Conservation (phyloP, 768 basidiomycete genomes). For the Podaxis rugospora region DNA sequence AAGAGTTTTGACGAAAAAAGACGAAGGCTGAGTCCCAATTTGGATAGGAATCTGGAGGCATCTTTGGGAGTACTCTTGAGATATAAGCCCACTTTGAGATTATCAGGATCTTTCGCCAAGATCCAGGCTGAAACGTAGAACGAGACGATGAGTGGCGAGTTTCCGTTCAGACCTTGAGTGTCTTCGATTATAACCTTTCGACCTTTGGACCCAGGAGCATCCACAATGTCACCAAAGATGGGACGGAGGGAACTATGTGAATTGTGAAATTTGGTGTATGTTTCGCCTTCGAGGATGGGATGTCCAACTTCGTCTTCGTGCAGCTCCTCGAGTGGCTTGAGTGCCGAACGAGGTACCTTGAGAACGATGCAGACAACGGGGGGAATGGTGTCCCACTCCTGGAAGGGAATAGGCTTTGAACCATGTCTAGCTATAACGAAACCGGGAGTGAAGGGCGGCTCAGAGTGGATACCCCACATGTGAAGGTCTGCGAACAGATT, state of each 20-base stretch:
- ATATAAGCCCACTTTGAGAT: constrained; percentile 22
- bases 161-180: constrained; percentile 25
- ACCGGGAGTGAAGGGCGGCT: neutral
- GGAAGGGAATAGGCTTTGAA: constrained; percentile 15
- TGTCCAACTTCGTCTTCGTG: constrained; percentile 21
- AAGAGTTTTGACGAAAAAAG: constrained; percentile 25
- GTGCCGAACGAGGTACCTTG: constrained; percentile 26
- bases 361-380: constrained; percentile 30
- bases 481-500: constrained; percentile 44
- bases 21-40: constrained; percentile 22
- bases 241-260: constrained; percentile 29
- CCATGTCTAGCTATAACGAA: constrained; percentile 13
- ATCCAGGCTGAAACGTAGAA: constrained; percentile 30
- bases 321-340: constrained; percentile 22
- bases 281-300: constrained; percentile 33
- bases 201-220: neutral
- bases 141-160: constrained; percentile 29
- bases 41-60: constrained; percentile 12
- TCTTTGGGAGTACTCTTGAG: constrained; percentile 21
- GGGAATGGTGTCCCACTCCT: constrained; percentile 26
- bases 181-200: constrained; percentile 27
- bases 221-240: constrained; percentile 25
- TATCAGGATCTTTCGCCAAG: constrained; percentile 19
- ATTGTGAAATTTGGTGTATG: constrained; percentile 21
- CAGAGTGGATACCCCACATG: constrained; percentile 32